Conservation (phyloP, 225 moss, liverwort and hornwort genomes). For the Anthoceros angustus region DNA sequence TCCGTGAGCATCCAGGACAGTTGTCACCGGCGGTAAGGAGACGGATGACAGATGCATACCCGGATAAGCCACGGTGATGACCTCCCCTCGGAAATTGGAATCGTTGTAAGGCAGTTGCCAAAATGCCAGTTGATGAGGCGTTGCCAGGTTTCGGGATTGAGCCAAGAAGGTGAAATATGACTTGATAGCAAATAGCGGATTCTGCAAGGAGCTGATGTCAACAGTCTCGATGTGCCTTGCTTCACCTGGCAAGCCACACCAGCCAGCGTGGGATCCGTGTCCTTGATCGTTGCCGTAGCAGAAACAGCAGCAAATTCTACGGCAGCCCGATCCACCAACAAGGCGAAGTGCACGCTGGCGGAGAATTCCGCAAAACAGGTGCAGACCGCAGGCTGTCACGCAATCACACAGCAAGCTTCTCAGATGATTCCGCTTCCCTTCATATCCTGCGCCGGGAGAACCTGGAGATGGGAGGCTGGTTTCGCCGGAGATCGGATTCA, state of each 20-base stretch:
- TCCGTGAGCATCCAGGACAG: neutral
- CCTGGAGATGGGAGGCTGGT: too few species aligned
- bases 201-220: slow-evolving; percentile 7
- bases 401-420: too few species aligned
- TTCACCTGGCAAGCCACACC: slow-evolving; percentile 12
- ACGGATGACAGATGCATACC: neutral
- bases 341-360: too few species aligned
- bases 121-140: slow-evolving; percentile 5
- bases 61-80: slow-evolving; percentile 4
- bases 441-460: too few species aligned
- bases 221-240: slow-evolving; percentile 12
- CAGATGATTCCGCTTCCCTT: too few species aligned
- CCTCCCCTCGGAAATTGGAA: slow-evolving; percentile 17
- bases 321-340: too few species aligned
- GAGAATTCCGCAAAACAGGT: too few species aligned
- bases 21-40: neutral
- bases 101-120: slow-evolving; percentile 21
- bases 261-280: slow-evolving; percentile 4
- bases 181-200: slow-evolving; percentile 18
- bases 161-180: slow-evolving; percentile 27
- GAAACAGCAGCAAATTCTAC: too few species aligned
- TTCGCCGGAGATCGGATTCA: too few species aligned
- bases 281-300: too few species aligned
- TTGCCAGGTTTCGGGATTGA: slow-evolving; percentile 9
- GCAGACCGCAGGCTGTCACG: too few species aligned